phyloP scores from a whole-genome alignment of 2,329 filamentous ascomycete genomes.

The Exophiala calicioides region DNA sequence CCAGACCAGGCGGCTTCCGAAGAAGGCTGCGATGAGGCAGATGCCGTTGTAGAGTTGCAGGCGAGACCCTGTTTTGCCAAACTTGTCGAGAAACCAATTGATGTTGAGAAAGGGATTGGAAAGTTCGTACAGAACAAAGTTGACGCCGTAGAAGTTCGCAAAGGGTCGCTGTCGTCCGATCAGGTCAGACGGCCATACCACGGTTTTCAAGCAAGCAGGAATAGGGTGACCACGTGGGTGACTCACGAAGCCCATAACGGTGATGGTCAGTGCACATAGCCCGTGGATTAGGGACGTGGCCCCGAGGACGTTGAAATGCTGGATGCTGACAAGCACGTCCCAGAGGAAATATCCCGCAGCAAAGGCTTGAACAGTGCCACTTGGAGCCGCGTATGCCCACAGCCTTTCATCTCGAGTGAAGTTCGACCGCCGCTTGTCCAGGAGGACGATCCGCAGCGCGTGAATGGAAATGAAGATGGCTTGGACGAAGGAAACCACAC shows the following conservation, averaged over 20 bases:
- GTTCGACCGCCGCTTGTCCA: slow-evolving; percentile 65
- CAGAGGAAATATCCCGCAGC: slow-evolving; percentile 82
- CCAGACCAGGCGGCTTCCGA: slow-evolving; percentile 74
- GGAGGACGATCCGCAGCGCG: slow-evolving; percentile 71
- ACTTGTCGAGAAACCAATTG: slow-evolving; percentile 91
- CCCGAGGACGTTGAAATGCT: slow-evolving; percentile 71
- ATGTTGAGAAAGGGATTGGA: slow-evolving; percentile 83
- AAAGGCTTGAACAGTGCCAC: slow-evolving; percentile 72
- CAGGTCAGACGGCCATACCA: no score
- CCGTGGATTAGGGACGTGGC: slow-evolving; percentile 77
- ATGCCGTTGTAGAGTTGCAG: slow-evolving; percentile 78
- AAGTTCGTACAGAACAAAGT: slow-evolving; percentile 85
- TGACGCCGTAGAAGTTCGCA: slow-evolving; percentile 76
- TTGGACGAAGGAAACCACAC: slow-evolving; percentile 81
- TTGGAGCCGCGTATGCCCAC: slow-evolving; percentile 74
- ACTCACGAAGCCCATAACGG: slow-evolving; percentile 77
- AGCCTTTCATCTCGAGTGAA: slow-evolving; percentile 70
- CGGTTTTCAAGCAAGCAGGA: no score
- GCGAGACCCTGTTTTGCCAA: slow-evolving; percentile 73
- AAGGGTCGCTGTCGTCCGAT: slow-evolving; percentile 66
- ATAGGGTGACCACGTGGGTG: slow-evolving; percentile 5
- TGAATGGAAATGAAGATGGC: slow-evolving; percentile 69
- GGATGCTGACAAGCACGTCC: slow-evolving; percentile 71
- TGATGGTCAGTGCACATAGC: slow-evolving; percentile 70
- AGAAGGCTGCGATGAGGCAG: slow-evolving; percentile 70